phyloP scores from a whole-genome alignment of 2,329 filamentous ascomycete species.

The Penicillium griseofulvum region DNA sequence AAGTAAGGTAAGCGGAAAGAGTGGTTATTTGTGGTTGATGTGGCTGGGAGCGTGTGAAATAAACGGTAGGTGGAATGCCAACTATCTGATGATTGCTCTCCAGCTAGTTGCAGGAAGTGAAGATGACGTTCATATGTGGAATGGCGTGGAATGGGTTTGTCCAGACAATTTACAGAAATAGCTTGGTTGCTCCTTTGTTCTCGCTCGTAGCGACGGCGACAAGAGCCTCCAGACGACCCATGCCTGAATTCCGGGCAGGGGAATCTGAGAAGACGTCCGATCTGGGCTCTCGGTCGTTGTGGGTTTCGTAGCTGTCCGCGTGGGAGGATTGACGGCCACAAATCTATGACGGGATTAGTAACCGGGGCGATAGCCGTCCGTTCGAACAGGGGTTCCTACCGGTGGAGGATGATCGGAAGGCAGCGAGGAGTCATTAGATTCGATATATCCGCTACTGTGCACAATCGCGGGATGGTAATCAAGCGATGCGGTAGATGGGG shows the following conservation, averaged over 20 bases:
- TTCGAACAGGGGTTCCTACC: conserved; percentile 37
- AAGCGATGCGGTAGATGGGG: conserved; percentile 47
- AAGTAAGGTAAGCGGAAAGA: background rate
- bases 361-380: conserved; percentile 25
- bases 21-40: background rate
- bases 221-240: conserved; percentile 51
- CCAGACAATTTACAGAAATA: conserved; percentile 29
- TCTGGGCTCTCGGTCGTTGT: conserved; percentile 28
- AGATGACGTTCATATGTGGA: conserved; percentile 3
- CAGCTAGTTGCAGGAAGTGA: conserved; percentile 12
- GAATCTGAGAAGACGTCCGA: conserved; percentile 30
- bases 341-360: conserved; percentile 35
- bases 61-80: background rate
- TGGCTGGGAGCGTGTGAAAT: background rate
- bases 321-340: conserved; percentile 34
- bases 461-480: conserved; percentile 51
- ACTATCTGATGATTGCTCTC: conserved; percentile 2
- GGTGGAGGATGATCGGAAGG: conserved; percentile 38
- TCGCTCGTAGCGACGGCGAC: conserved; percentile 52
- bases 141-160: conserved; percentile 7
- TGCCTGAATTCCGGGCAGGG: conserved; percentile 34
- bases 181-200: conserved; percentile 37
- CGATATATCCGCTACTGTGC: conserved; percentile 48
- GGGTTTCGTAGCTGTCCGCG: conserved; percentile 30
- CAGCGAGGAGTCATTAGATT: conserved; percentile 40